Conservation (phyloP, 2,329 filamentous ascomycete genomes). For the Colletotrichum orchidophilum region DNA sequence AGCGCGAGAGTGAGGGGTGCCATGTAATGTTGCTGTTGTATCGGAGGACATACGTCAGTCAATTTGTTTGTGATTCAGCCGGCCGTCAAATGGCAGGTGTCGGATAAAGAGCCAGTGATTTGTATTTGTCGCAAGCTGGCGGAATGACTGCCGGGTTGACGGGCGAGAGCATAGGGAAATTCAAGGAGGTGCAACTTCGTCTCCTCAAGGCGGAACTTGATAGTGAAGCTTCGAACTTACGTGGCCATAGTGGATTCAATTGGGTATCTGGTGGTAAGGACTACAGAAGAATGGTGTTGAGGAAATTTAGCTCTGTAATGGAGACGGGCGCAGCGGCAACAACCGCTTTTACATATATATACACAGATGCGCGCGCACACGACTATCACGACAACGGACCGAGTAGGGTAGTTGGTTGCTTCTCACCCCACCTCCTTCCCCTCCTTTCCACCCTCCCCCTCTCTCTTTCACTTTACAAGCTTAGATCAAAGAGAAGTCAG, state of each 20-base stretch:
- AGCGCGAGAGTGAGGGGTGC: slow-evolving; percentile 83
- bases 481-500: neutral
- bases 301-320: neutral
- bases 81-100: neutral
- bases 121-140: neutral
- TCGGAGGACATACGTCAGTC: neutral
- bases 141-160: neutral
- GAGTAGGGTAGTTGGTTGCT: neutral
- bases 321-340: neutral
- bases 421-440: neutral
- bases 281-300: neutral
- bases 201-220: neutral
- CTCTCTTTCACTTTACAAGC: neutral
- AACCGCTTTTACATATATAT: neutral
- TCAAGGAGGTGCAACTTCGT: neutral
- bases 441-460: neutral
- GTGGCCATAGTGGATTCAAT: slow-evolving; percentile 41
- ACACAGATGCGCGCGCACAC: neutral
- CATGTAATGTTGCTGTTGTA: slow-evolving; percentile 83
- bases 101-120: neutral
- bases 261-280: neutral
- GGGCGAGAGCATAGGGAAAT: neutral
- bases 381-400: neutral
- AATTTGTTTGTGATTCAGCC: neutral
- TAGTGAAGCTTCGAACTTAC: slow-evolving; percentile 23